A percentile compares a stretch with the other conserved stretches of the same genome.
phyloP scores from a whole-genome alignment of 2,329 filamentous ascomycete genomes.

The Zasmidium citrigriseum region DNA sequence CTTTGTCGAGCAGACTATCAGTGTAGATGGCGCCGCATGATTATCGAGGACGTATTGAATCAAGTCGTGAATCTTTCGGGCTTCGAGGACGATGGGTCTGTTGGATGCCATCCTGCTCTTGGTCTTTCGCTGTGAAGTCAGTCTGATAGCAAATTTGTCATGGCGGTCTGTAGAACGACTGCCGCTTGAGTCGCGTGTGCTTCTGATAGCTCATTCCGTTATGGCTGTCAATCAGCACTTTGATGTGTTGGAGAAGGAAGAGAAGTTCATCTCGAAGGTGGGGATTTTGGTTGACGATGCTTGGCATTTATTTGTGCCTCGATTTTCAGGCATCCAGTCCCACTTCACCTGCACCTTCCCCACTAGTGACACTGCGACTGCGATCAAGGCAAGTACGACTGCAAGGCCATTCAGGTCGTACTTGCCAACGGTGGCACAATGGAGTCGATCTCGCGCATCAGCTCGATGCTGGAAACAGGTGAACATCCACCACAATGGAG shows the following conservation, averaged over 20 bases:
- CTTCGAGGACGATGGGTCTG: conserved; percentile 41
- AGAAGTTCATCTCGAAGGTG: not conserved
- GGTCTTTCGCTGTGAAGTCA: not conserved
- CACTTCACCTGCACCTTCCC: not conserved
- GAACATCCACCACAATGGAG: conserved; percentile 46
- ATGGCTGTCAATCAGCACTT: not conserved
- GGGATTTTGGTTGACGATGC: not conserved
- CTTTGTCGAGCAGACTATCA: conserved; percentile 70
- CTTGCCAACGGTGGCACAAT: conserved; percentile 51
- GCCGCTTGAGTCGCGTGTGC: not conserved
- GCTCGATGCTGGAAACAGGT: conserved; percentile 93
- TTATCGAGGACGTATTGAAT: conserved; percentile 64
- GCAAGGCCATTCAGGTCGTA: conserved; percentile 4
- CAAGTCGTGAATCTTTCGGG: conserved; percentile 50
- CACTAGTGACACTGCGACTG: no score
- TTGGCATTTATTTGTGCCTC: not conserved
- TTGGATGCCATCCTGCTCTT: conserved; percentile 10
- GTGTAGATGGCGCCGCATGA: conserved; percentile 59
- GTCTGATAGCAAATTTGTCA: not conserved
- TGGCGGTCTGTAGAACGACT: not conserved
- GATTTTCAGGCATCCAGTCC: not conserved
- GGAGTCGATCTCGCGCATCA: conserved; percentile 96
- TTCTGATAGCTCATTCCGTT: not conserved
- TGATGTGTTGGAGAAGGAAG: not conserved
- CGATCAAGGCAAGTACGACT: not conserved